phyloP scores from a whole-genome alignment of 305 asterid species.

The Fraxinus dipetala region DNA sequence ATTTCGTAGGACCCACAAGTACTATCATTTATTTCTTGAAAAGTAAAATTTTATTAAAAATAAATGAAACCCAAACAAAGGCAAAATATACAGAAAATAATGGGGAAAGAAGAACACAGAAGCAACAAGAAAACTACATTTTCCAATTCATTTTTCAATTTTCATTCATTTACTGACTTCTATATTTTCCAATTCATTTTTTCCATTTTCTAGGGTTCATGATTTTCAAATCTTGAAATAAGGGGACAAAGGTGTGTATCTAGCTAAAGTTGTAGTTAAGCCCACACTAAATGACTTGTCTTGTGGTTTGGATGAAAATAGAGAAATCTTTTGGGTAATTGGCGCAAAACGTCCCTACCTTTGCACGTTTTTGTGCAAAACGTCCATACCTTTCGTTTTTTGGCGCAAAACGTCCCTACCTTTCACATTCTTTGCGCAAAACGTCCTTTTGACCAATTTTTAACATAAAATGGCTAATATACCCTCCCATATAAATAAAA shows the following conservation, averaged over 20 bases:
- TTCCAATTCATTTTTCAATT: not conserved
- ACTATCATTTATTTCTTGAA: not conserved
- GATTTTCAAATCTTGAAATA: not conserved
- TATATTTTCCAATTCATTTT: not conserved
- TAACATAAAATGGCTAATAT: too few relatives aligned
- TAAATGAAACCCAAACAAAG: not conserved
- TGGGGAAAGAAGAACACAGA: not conserved
- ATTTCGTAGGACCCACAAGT: not conserved
- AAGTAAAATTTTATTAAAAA: not conserved
- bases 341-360: too few relatives aligned
- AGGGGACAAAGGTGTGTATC: not conserved
- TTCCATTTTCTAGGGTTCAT: not conserved
- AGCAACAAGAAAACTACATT: not conserved
- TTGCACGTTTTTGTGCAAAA: too few relatives aligned
- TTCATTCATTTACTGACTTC: not conserved
- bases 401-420: too few relatives aligned
- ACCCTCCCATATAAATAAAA: too few relatives aligned
- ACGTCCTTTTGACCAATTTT: too few relatives aligned
- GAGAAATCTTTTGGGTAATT: not conserved
- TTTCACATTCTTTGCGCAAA: too few relatives aligned
- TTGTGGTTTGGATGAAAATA: not conserved
- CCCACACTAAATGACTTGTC: not conserved
- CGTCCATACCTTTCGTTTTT: too few relatives aligned
- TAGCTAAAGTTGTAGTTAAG: not conserved
- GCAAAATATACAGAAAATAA: not conserved